phyloP scores from a whole-genome alignment of 2,329 filamentous ascomycete genomes.

The Raffaelea arxii region DNA sequence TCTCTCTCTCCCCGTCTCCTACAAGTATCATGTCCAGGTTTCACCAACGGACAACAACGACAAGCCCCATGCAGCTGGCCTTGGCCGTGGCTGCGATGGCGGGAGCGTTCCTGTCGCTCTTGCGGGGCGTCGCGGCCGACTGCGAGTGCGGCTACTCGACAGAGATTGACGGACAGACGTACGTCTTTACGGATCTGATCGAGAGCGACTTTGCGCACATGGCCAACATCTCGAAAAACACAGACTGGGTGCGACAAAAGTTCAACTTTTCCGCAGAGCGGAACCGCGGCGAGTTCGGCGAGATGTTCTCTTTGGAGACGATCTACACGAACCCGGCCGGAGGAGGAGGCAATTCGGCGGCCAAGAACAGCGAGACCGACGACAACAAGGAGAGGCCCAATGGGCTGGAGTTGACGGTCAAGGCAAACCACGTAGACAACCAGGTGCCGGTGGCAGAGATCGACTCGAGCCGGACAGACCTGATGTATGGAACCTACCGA shows the following conservation, averaged over 20 bases:
- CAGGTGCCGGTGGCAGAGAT: conserved; percentile 56
- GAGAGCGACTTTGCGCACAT: conserved; percentile 63
- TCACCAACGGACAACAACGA: no score
- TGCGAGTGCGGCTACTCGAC: conserved; percentile 68
- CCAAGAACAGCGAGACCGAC: no score
- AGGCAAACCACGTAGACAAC: conserved; percentile 31
- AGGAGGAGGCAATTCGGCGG: no score
- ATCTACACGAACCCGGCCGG: conserved; percentile 31
- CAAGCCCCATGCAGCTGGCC: no score
- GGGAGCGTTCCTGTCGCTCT: no score
- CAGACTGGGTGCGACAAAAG: conserved; percentile 56
- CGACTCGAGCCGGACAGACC: conserved; percentile 48
- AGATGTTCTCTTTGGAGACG: conserved; percentile 49
- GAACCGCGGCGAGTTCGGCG: conserved; percentile 56
- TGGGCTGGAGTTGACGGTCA: conserved; percentile 49
- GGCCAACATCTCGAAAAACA: conserved; percentile 34
- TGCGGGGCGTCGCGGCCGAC: conserved; percentile 30
- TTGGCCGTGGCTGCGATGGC: no score
- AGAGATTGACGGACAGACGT: conserved; percentile 26
- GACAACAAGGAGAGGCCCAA: conserved; percentile 34
- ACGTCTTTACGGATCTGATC: conserved; percentile 57
- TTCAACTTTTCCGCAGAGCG: conserved; percentile 54
- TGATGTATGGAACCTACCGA: conserved; percentile 62
- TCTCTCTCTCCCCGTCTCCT: neutral
- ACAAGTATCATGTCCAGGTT: no score